Evolutionary conservation across 208 protist species (phyloP).

Genomic region (Trypanosoma caninum): DNA sequence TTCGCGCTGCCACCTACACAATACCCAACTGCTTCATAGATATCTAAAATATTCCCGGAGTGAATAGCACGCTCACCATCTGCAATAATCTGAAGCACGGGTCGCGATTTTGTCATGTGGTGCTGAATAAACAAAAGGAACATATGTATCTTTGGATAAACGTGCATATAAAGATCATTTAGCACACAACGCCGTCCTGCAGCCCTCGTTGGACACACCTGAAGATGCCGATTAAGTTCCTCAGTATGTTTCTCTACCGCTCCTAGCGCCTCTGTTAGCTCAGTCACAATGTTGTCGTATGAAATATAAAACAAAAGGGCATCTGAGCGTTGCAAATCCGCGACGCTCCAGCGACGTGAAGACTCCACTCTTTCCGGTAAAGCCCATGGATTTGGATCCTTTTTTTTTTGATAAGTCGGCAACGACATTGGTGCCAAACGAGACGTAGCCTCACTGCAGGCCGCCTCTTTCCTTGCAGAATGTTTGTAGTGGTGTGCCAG

Average conservation of each 20-base stretch:
- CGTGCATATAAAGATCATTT: constrained; percentile 67
- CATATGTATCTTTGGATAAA: constrained; percentile 65
- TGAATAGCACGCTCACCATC: constrained; percentile 35
- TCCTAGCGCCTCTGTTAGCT: constrained; percentile 37
- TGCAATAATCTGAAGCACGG: constrained; percentile 44
- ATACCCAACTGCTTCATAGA: constrained; percentile 52
- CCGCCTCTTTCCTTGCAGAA: background rate
- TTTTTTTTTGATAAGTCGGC: constrained; percentile 5
- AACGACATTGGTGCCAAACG: background rate
- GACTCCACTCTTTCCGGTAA: constrained; percentile 16
- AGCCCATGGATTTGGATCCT: constrained; percentile 44
- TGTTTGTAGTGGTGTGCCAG: constrained; percentile 54
- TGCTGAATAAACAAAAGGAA: constrained; percentile 55
- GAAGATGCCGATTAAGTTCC: constrained; percentile 41
- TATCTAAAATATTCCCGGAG: constrained; percentile 58
- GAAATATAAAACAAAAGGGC: constrained; percentile 48
- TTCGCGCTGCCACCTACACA: constrained; percentile 24
- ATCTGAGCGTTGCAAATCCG: constrained; percentile 45
- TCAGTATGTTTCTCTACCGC: constrained; percentile 53
- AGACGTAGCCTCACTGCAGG: background rate
- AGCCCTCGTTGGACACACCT: constrained; percentile 42
- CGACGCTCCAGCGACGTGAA: constrained; percentile 37
- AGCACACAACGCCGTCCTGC: constrained; percentile 45
- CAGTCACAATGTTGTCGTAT: constrained; percentile 37
- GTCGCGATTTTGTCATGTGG: constrained; percentile 32